A percentile compares a stretch with the other conserved stretches of the same genome.
Evolutionary conservation across 2,329 filamentous ascomycete genomes (phyloP).

Genomic region (Phialocephala subalpina): DNA sequence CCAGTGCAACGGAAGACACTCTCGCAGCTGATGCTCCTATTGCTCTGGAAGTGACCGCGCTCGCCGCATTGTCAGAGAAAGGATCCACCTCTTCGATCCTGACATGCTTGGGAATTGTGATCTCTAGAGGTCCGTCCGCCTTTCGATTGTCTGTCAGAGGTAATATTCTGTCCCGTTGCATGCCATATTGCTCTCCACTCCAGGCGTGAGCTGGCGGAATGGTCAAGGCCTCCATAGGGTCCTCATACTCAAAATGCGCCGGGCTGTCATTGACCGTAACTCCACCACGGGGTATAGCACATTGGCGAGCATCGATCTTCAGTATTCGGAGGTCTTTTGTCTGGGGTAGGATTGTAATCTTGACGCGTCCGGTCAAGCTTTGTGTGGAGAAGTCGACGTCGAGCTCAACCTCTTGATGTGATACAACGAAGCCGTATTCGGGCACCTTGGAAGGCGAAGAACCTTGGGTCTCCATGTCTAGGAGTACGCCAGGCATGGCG

Average conservation of each 20-base stretch:
- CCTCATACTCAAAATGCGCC: constrained; percentile 47
- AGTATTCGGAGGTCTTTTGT: constrained; percentile 65
- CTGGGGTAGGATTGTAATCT: constrained; percentile 74
- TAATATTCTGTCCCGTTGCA: constrained; percentile 73
- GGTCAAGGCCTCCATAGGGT: constrained; percentile 73
- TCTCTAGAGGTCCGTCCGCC: constrained; percentile 63
- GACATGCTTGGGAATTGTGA: constrained; percentile 66
- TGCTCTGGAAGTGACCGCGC: constrained; percentile 51
- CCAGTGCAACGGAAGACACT: constrained; percentile 40
- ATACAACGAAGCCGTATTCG: constrained; percentile 57
- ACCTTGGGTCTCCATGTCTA: constrained; percentile 34
- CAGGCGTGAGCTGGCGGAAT: constrained; percentile 68
- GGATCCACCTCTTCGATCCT: constrained; percentile 68
- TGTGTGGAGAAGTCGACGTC: constrained; percentile 86
- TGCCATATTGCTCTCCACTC: constrained; percentile 77
- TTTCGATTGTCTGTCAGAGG: constrained; percentile 40
- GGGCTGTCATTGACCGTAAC: constrained; percentile 57
- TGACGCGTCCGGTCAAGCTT: constrained; percentile 78
- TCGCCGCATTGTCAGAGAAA: constrained; percentile 56
- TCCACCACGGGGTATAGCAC: constrained; percentile 61
- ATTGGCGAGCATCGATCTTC: constrained; percentile 68
- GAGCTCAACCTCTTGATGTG: constrained; percentile 87
- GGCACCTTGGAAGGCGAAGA: constrained; percentile 17
- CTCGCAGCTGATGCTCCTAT: constrained; percentile 36
- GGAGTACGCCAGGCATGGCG: constrained; percentile 39